Evolutionary conservation across 2,329 filamentous ascomycete genomes (phyloP), one percentile per base, ranked within the genome.

Genomic region (Berkeleyomyces rouxiae): DNA sequence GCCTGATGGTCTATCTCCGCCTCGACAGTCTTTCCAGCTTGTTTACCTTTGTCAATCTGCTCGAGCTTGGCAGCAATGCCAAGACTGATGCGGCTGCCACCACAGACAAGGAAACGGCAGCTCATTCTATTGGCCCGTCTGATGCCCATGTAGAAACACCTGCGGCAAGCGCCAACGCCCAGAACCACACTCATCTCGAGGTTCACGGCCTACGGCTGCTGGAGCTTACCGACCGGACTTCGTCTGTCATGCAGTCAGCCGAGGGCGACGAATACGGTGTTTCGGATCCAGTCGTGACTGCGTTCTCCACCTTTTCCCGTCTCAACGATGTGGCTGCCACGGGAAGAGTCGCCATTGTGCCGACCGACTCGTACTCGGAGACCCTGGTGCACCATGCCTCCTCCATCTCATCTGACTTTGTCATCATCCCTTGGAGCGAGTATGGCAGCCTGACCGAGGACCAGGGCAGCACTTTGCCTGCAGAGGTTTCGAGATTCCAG

Each of bases 221-320:
- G 58, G 88, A 95, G 70, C 81, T 97, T 10, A 95, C 89, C 0
- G 91, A 96, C 68, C 90, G 92, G 79, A 87, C 89, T 49, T 96
- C 92, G 0, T 91, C 90, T 16, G 92, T 96, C 68, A 97, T 97
- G 92, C 86, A 89, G 68, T 89, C 95, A 9, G 86, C 90, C 0
- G 90, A 95, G 69, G 79, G 86, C 2, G 86, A 90, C 46, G 88
- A 93, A 58, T 80, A 84, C 65, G 92, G 97, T 69, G 58, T 63
- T 58, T 63, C 40, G 7, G 61, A 63, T 7, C 90, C 92, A 0
- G 85, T 97, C 3, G 83, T 96, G 62, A 96, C 95, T 70, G 88
- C 89, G 0, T 96, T 96, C 79, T 83, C 88, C 58, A 89, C 90
- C 0, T 91, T 96, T 68, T 90, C 89, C 1, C 86, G 87, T 66